Percentiles rank a stretch among this genome's conserved stretches.
Conservation (phyloP, 1,284 basidiomycete species). For the Rhodotorula sp. region DNA sequence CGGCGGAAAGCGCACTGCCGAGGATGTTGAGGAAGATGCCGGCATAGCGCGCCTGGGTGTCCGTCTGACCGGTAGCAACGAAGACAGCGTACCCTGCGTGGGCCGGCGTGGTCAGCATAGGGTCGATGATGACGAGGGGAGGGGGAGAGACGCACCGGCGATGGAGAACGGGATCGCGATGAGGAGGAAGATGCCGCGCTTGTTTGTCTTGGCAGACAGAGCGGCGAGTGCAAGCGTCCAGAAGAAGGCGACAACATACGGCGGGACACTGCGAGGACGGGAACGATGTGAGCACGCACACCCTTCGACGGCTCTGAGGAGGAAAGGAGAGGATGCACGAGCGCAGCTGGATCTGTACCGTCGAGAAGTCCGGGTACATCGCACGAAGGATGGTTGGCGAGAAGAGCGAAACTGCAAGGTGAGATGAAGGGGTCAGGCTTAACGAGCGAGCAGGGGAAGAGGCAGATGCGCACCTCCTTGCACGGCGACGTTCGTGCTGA, state of each 20-base stretch:
- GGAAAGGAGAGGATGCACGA: too few relatives aligned
- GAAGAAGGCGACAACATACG: slow-evolving; percentile 48
- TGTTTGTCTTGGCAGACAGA: slow-evolving; percentile 42
- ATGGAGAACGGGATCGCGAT: slow-evolving; percentile 39
- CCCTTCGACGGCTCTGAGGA: too few relatives aligned
- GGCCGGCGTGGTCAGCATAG: too few relatives aligned
- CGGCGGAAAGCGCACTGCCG: not conserved
- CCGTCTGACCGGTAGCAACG: slow-evolving; percentile 37
- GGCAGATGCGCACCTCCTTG: slow-evolving; percentile 27
- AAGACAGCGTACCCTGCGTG: slow-evolving; percentile 50
- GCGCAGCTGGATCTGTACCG: slow-evolving; percentile 49
- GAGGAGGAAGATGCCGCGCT: slow-evolving; percentile 42
- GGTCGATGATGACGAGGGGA: too few relatives aligned
- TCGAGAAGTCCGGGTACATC: slow-evolving; percentile 47
- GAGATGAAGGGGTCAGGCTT: too few relatives aligned
- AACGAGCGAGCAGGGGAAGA: too few relatives aligned
- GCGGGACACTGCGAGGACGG: slow-evolving; percentile 51
- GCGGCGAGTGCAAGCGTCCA: slow-evolving; percentile 45
- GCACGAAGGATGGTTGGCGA: slow-evolving; percentile 47
- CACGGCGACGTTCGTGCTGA: slow-evolving; percentile 46
- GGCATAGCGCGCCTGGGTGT: not conserved
- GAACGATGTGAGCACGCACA: too few relatives aligned
- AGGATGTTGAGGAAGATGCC: slow-evolving; percentile 5
- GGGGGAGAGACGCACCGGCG: too few relatives aligned
- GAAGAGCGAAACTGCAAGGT: slow-evolving; percentile 42